phyloP scores from a whole-genome alignment of 805 yeast species.

The Vanderwaltozyma tropicalis region DNA sequence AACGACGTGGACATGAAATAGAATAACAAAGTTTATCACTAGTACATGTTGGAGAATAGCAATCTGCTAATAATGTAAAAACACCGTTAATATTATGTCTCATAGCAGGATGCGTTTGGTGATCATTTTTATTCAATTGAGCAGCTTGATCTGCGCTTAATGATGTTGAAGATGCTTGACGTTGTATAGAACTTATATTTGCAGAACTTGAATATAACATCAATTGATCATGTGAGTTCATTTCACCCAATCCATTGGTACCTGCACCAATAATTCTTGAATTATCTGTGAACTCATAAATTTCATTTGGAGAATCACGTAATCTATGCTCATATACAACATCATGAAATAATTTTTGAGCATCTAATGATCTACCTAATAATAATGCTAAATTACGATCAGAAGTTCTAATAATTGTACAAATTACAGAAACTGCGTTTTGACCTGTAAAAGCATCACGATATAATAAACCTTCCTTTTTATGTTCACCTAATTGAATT shows the following conservation, averaged over 20 bases:
- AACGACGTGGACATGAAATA: slow-evolving; percentile 89
- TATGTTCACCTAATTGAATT: slow-evolving; percentile 62
- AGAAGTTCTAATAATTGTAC: slow-evolving; percentile 75
- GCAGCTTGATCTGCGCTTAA: slow-evolving; percentile 1
- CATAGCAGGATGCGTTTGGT: background rate
- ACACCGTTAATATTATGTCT: slow-evolving; percentile 58
- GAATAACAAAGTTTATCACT: slow-evolving; percentile 82
- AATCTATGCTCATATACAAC: slow-evolving; percentile 90
- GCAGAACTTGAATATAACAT: slow-evolving; percentile 13
- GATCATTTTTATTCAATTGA: background rate
- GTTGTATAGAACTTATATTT: slow-evolving; percentile 1
- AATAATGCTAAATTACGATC: slow-evolving; percentile 85
- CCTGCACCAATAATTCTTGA: slow-evolving; percentile 21
- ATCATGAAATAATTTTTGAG: slow-evolving; percentile 89
- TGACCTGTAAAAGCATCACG: slow-evolving; percentile 90
- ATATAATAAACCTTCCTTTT: slow-evolving; percentile 84
- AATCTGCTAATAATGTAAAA: slow-evolving; percentile 82
- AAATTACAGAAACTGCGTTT: slow-evolving; percentile 86
- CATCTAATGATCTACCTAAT: slow-evolving; percentile 85
- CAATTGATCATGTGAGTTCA: slow-evolving; percentile 20
- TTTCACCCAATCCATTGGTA: slow-evolving; percentile 14
- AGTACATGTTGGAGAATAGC: slow-evolving; percentile 95
- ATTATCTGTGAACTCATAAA: slow-evolving; percentile 64
- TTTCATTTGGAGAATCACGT: slow-evolving; percentile 78
- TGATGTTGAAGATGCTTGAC: slow-evolving; percentile 11